phyloP scores from a whole-genome alignment of 495 filamentous ascomycete species.

The Patellaria atrata region DNA sequence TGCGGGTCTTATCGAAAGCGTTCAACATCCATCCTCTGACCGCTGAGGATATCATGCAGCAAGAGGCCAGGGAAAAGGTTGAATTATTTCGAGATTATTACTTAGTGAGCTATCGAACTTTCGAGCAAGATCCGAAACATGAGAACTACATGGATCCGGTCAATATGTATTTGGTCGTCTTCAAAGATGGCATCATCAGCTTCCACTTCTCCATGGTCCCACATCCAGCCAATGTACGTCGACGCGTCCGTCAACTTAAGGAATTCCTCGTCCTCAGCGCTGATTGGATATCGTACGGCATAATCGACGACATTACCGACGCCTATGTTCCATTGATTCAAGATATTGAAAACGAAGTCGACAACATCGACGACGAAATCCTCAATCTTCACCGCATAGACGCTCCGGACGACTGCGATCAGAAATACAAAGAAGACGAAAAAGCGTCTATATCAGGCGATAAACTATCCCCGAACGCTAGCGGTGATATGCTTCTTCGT shows the following conservation, averaged over 20 bases:
- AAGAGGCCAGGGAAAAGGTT: constrained; percentile 94
- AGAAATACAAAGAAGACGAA: constrained; percentile 8
- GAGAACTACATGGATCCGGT: constrained; percentile 87
- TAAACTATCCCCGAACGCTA: constrained; percentile 36
- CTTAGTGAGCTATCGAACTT: constrained; percentile 93
- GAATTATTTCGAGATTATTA: constrained; percentile 96
- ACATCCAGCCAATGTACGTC: constrained; percentile 87
- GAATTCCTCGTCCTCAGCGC: constrained; percentile 87
- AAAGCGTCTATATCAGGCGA: constrained; percentile 20
- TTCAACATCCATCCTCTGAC: constrained; percentile 94
- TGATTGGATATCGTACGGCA: constrained; percentile 95
- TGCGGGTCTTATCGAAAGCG: constrained; percentile 78
- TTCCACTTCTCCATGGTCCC: constrained; percentile 92
- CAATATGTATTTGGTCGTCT: constrained; percentile 96
- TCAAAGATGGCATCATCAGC: constrained; percentile 84
- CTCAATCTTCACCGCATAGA: constrained; percentile 64
- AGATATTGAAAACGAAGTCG: constrained; percentile 42
- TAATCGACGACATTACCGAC: constrained; percentile 97
- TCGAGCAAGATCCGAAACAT: constrained; percentile 80
- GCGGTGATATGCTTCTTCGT: constrained; percentile 72
- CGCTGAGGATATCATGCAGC: constrained; percentile 90
- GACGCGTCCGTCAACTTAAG: constrained; percentile 80
- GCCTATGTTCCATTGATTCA: constrained; percentile 85
- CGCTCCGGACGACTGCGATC: constrained; percentile 28
- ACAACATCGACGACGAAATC: constrained; percentile 30